Percentiles rank a stretch among this genome's conserved stretches.
phyloP scores from a whole-genome alignment of 2,329 filamentous ascomycete species.

The Pseudophaeomoniella oleicola region DNA sequence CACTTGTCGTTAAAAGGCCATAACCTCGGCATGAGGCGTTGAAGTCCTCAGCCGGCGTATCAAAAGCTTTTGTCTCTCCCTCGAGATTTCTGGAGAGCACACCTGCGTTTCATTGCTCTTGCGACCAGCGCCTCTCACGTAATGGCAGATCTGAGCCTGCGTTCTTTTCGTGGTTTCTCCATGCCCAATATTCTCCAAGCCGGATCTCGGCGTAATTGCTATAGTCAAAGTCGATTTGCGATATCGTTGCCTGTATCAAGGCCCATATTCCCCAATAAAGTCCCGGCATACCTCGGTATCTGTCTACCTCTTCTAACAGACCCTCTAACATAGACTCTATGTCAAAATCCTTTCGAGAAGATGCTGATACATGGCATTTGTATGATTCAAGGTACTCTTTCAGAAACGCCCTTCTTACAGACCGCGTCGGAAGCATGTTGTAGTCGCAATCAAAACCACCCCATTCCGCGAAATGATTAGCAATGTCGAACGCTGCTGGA shows the following conservation, averaged over 20 bases:
- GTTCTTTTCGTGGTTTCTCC: slow-evolving; percentile 52
- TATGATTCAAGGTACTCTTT: slow-evolving; percentile 70
- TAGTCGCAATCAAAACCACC: slow-evolving; percentile 93
- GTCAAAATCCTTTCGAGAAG: slow-evolving; percentile 17
- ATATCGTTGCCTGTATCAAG: slow-evolving; percentile 85
- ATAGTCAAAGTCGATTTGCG: slow-evolving; percentile 94
- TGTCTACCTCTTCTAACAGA: slow-evolving; percentile 68
- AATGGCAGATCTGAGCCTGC: slow-evolving; percentile 49
- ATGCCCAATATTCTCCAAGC: slow-evolving; percentile 83
- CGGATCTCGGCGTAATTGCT: slow-evolving; percentile 75
- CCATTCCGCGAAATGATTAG: slow-evolving; percentile 98
- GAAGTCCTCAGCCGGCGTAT: slow-evolving; percentile 1
- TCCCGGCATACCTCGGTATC: slow-evolving; percentile 77
- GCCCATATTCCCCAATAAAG: slow-evolving; percentile 89
- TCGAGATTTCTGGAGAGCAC: background rate
- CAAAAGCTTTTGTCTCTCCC: background rate
- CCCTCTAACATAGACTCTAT: slow-evolving; percentile 48
- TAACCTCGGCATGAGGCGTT: too few relatives aligned
- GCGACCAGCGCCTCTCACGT: slow-evolving; percentile 68
- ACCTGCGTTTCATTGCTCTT: slow-evolving; percentile 28
- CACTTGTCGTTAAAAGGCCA: too few relatives aligned
- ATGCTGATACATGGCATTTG: slow-evolving; percentile 36
- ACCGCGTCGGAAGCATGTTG: slow-evolving; percentile 60
- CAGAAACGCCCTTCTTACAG: slow-evolving; percentile 67
- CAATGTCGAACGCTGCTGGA: slow-evolving; percentile 87